Evolutionary conservation across 1,284 basidiomycete species (phyloP).

Genomic region (Trichosporon coremiiforme): DNA sequence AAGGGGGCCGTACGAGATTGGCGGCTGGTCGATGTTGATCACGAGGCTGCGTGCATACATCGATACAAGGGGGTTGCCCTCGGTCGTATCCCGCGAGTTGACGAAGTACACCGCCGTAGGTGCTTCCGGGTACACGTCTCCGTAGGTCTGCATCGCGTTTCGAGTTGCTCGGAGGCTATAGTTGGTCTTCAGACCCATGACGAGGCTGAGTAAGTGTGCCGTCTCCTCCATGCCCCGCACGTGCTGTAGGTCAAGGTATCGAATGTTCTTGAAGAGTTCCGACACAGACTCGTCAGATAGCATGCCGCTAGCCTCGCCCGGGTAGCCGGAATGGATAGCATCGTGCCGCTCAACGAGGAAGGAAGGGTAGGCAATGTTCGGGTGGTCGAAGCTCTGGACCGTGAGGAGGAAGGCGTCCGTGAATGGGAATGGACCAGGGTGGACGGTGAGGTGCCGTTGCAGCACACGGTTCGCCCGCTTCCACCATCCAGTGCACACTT

Average conservation of each 20-base stretch:
- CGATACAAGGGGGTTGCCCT: background rate
- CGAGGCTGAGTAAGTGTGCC: background rate
- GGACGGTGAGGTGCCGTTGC: background rate
- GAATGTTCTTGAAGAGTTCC: background rate
- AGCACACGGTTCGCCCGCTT: background rate
- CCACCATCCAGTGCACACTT: background rate
- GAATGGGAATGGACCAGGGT: background rate
- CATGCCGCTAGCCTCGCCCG: background rate
- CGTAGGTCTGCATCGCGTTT: background rate
- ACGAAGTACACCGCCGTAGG: background rate
- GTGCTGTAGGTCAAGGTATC: background rate
- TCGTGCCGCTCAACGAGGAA: background rate
- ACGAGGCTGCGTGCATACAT: slow-evolving; percentile 2
- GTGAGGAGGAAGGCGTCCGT: background rate
- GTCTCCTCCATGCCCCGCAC: background rate
- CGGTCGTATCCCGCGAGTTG: background rate
- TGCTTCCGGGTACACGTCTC: background rate
- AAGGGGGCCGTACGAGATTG: background rate
- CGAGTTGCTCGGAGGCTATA: background rate
- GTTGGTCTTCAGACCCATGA: background rate
- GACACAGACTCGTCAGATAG: background rate
- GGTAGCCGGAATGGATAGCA: background rate
- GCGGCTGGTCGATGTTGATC: slow-evolving; percentile 1
- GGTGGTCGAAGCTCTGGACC: background rate
- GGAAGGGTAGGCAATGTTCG: background rate